phyloP scores from a whole-genome alignment of 2,329 filamentous ascomycete genomes.

The Chaetomium olivaceum region DNA sequence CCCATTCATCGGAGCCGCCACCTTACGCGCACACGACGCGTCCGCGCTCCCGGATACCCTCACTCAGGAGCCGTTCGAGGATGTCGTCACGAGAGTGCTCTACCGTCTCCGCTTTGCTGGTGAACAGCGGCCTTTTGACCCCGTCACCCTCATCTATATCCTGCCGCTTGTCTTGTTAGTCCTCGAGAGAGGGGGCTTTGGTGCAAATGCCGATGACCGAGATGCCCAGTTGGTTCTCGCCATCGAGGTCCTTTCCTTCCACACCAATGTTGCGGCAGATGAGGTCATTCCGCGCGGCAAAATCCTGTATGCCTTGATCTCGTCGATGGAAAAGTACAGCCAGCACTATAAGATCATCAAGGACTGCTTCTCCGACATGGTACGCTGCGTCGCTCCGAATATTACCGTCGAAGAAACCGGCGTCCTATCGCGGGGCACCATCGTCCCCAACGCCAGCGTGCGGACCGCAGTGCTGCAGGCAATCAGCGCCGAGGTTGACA shows the following conservation, averaged over 20 bases:
- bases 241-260: conserved; percentile 84
- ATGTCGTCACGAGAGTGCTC: conserved; percentile 81
- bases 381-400: conserved; percentile 80
- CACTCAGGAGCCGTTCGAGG: conserved; percentile 77
- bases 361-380: conserved; percentile 85
- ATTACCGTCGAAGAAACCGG: conserved; percentile 71
- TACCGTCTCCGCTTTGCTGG: conserved; percentile 88
- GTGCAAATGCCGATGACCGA: conserved; percentile 69
- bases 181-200: conserved; percentile 76
- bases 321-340: conserved; percentile 82
- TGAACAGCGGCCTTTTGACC: conserved; percentile 92
- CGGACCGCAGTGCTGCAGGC: conserved; percentile 83
- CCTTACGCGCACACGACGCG: conserved; percentile 75
- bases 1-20: conserved; percentile 84
- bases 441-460: conserved; percentile 77
- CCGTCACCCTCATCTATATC: conserved; percentile 82
- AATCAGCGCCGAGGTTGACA: conserved; percentile 86
- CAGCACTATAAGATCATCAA: conserved; percentile 96
- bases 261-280: conserved; percentile 78
- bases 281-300: conserved; percentile 73
- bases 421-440: conserved; percentile 74
- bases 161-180: conserved; percentile 80
- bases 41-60: conserved; percentile 71
- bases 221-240: conserved; percentile 90
- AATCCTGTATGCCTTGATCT: conserved; percentile 70